phyloP scores from a whole-genome alignment of 2,329 filamentous ascomycete genomes.

The Aspergillus versicolor region DNA sequence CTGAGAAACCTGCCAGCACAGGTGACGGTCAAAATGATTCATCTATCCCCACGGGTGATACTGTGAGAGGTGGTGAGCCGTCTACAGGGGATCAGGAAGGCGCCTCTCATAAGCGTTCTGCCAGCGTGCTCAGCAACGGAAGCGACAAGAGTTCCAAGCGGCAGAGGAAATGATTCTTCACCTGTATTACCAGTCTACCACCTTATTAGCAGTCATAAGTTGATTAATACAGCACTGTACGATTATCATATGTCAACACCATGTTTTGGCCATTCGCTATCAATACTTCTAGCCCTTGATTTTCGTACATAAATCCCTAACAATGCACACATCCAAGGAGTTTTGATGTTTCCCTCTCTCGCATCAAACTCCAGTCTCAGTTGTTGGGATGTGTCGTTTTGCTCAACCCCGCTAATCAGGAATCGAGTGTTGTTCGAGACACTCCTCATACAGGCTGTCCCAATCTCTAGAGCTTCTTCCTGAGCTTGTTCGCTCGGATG shows the following conservation, averaged over 20 bases:
- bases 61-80: constrained; percentile 4
- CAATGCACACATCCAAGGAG: neutral
- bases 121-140: constrained; percentile 71
- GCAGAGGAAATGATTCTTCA: constrained; percentile 42
- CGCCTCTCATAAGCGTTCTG: constrained; percentile 69
- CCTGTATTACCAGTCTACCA: neutral
- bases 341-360: neutral
- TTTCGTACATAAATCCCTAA: neutral
- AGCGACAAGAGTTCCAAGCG: constrained; percentile 62
- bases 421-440: constrained; percentile 26
- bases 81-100: constrained; percentile 18
- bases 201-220: constrained; percentile 11
- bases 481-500: constrained; percentile 15
- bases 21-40: neutral
- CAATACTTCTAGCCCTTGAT: constrained; percentile 2
- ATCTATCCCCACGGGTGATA: constrained; percentile 8
- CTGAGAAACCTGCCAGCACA: neutral
- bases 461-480: constrained; percentile 22
- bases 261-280: neutral
- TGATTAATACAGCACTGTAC: constrained; percentile 29
- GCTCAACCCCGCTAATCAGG: constrained; percentile 15
- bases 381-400: neutral
- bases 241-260: constrained; percentile 20
- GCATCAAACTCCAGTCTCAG: neutral
- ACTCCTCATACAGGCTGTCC: constrained; percentile 25